Evolutionary conservation across 306 rosid species (phyloP).

Genomic region (Morella rubra): DNA sequence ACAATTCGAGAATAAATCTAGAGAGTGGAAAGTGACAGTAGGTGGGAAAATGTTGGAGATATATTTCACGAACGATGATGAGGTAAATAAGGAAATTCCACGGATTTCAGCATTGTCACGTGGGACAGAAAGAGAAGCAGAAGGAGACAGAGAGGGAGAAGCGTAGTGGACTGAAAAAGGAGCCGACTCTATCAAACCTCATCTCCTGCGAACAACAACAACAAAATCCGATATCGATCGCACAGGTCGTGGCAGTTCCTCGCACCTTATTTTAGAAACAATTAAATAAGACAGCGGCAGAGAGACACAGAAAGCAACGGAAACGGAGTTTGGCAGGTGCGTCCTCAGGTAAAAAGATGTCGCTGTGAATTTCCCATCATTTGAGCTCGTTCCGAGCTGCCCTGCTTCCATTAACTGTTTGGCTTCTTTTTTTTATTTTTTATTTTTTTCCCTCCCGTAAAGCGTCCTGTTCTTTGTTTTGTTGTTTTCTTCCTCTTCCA

Average conservation of each 20-base stretch:
- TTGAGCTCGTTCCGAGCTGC: background rate
- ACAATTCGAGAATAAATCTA: slow-evolving; percentile 16
- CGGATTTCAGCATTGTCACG: slow-evolving; percentile 18
- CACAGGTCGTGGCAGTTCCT: background rate
- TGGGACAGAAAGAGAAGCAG: slow-evolving; percentile 7
- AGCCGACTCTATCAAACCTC: slow-evolving; percentile 34
- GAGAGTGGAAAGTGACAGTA: slow-evolving; percentile 39
- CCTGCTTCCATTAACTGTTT: background rate
- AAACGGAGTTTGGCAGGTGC: background rate
- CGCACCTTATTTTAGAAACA: background rate
- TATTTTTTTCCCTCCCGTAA: background rate
- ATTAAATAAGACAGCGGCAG: background rate
- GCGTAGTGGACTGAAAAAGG: slow-evolving; percentile 56
- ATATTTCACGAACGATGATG: background rate
- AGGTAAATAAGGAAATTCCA: background rate
- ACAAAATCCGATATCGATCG: background rate
- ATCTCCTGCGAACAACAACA: slow-evolving; percentile 19
- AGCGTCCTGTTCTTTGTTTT: no score
- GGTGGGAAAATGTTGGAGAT: background rate
- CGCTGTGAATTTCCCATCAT: background rate
- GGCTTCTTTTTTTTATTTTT: background rate
- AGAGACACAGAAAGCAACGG: background rate
- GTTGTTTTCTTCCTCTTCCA: no score
- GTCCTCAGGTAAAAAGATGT: background rate
- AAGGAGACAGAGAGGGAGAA: slow-evolving; percentile 32